Base-by-base conservation (phyloP, 176 grass and related monocot species). In the Avena insularis region DNA sequence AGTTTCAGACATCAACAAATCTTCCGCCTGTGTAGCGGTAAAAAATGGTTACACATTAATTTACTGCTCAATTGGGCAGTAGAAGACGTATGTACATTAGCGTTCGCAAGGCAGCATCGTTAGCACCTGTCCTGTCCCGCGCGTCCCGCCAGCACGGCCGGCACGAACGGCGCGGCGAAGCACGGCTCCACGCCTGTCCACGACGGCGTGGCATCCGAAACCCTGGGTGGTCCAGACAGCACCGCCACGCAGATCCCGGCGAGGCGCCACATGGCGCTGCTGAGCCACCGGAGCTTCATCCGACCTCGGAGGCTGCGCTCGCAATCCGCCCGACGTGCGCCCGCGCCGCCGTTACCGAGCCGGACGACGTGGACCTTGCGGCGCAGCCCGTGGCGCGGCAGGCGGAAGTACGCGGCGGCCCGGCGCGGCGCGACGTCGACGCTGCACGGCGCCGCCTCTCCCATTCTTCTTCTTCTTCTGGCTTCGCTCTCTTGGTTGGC, bases 81-180 rank as follows among this genome's bases (percentile, higher is more conserved):
- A n/a, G n/a, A n/a, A n/a, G n/a, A n/a, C n/a, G n/a, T n/a, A n/a
- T n/a, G n/a, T n/a, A n/a, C n/a, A n/a, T n/a, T n/a, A n/a, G 59
- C n/a, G 6, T 5, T 14, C 3, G 33, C 33, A 35, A 35, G 33
- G 49, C 9, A 36, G 59, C n/a, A 56, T 16, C 53, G 15, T 17
- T 16, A 19, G 59, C n/a, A 72, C 33, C 74, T 60, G 17, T 35
- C 80, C 38, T 82, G 31, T 36, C 27, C 80, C 6, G 29, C 27
- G 38, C 36, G 68, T 38, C 8, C 47, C 54, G 49, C 20, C 40
- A 77, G 72, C 16, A 85, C 64, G 84, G 81, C 84, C 55, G 79
- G 75, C 43, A 93, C 43, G 63, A 93, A 93, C 8, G 91, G 91
- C 53, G 88, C 83, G 8, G 85, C 83, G 78, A 93, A 93, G 83